A percentile compares a stretch with the other conserved stretches of the same genome.
Evolutionary conservation across 2,329 filamentous ascomycete species (phyloP).

Genomic region (Calonectria montana): DNA sequence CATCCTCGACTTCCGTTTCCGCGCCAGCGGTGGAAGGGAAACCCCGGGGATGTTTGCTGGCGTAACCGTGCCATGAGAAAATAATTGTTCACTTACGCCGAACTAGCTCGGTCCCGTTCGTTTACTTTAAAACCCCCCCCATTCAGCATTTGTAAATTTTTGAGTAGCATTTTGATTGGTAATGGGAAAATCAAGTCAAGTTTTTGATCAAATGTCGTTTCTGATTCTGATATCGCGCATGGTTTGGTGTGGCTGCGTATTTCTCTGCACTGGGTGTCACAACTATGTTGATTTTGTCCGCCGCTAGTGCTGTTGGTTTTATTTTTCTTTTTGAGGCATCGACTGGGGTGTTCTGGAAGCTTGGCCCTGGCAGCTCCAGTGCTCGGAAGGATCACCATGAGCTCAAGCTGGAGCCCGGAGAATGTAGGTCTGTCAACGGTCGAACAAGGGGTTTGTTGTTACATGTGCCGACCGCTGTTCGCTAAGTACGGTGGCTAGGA

Average conservation of each 20-base stretch:
- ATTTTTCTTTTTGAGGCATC: background rate
- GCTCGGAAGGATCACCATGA: background rate
- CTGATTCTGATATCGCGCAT: background rate
- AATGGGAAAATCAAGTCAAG: background rate
- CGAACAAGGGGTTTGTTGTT: constrained; percentile 9
- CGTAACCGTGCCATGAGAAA: background rate
- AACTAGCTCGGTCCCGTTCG: background rate
- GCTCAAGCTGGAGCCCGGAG: constrained; percentile 4
- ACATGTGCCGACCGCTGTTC: background rate
- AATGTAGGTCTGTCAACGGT: constrained; percentile 7
- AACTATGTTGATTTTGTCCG: background rate
- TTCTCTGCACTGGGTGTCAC: background rate
- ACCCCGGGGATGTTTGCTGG: constrained; percentile 5
- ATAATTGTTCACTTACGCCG: background rate
- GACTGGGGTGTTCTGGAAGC: constrained; percentile 7
- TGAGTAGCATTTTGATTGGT: too few species aligned
- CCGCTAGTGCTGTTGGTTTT: background rate
- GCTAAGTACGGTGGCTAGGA: background rate
- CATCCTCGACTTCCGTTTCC: constrained; percentile 13
- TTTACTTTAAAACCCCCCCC: background rate
- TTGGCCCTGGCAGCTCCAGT: background rate
- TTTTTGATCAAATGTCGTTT: background rate
- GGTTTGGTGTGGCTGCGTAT: background rate
- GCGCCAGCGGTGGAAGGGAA: constrained; percentile 14
- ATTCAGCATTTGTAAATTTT: background rate